phyloP scores from a whole-genome alignment of 768 basidiomycete species.

The Guyanaporus albipodus region DNA sequence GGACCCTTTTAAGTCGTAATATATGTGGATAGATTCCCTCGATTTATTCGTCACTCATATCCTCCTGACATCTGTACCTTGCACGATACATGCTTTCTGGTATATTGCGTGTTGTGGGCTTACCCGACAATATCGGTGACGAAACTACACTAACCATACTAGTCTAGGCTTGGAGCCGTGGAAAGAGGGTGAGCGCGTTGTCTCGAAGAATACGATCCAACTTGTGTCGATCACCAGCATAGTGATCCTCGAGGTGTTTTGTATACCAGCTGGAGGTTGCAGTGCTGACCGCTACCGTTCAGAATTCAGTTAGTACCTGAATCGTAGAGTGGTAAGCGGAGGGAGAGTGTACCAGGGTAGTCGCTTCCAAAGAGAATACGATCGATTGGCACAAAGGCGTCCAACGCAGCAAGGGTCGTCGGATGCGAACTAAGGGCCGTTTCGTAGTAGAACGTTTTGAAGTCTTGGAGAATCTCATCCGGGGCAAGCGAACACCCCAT shows the following conservation, averaged over 20 bases:
- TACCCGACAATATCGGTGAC: background rate
- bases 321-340: background rate
- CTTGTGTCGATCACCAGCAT: conserved; percentile 35
- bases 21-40: conserved; percentile 24
- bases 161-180: conserved; percentile 24
- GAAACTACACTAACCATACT: background rate
- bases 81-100: conserved; percentile 20
- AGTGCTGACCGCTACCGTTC: conserved; percentile 49
- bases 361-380: conserved; percentile 70
- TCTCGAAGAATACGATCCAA: conserved; percentile 42
- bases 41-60: conserved; percentile 23
- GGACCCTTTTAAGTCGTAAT: conserved; percentile 13
- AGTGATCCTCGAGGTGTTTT: conserved; percentile 47
- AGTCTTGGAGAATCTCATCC: conserved; percentile 65
- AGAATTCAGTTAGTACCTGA: background rate
- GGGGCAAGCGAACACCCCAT: conserved; percentile 67
- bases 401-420: conserved; percentile 47
- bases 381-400: conserved; percentile 46
- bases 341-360: conserved; percentile 55
- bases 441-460: conserved; percentile 70
- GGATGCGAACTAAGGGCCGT: conserved; percentile 62
- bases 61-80: conserved; percentile 27
- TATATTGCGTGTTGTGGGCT: conserved; percentile 9
- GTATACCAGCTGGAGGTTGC: conserved; percentile 62
- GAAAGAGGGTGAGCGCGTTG: conserved; percentile 55